phyloP scores from a whole-genome alignment of 2,329 filamentous ascomycete genomes.

The Hypomyces rosellus region DNA sequence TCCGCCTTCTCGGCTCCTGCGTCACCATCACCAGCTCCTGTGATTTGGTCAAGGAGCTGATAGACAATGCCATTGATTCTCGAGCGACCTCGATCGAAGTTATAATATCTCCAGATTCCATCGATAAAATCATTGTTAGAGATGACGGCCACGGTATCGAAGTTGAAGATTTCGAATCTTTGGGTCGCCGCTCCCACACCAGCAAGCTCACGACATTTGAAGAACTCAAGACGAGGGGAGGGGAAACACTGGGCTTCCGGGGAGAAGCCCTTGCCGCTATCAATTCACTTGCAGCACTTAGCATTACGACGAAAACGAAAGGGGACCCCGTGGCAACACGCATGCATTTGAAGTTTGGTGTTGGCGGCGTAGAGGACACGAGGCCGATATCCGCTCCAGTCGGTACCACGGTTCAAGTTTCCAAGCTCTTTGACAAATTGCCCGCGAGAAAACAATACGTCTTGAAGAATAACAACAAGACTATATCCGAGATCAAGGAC shows the following conservation, averaged over 20 bases:
- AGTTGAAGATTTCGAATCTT: slow-evolving; percentile 50
- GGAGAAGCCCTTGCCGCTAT: slow-evolving; percentile 66
- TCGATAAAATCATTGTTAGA: slow-evolving; percentile 63
- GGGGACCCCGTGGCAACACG: slow-evolving; percentile 52
- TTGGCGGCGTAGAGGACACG: slow-evolving; percentile 25
- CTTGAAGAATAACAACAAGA: slow-evolving; percentile 52
- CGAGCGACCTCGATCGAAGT: slow-evolving; percentile 60
- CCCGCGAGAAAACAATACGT: slow-evolving; percentile 58
- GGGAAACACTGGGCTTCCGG: slow-evolving; percentile 64
- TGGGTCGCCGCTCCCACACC: slow-evolving; percentile 64
- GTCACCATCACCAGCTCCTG: slow-evolving; percentile 54
- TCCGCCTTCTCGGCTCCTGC: slow-evolving; percentile 54
- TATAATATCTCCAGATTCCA: slow-evolving; percentile 55
- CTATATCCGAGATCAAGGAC: slow-evolving; percentile 50
- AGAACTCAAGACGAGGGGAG: slow-evolving; percentile 52
- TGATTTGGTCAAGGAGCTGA: slow-evolving; percentile 65
- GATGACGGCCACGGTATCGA: slow-evolving; percentile 70
- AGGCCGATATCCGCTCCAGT: slow-evolving; percentile 45
- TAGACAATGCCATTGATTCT: slow-evolving; percentile 73
- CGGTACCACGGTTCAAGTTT: slow-evolving; percentile 62
- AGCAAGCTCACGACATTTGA: slow-evolving; percentile 64
- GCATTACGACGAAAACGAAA: slow-evolving; percentile 57
- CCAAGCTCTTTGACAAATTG: slow-evolving; percentile 51
- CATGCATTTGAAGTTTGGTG: slow-evolving; percentile 34
- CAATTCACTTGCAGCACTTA: slow-evolving; percentile 53